phyloP scores from a whole-genome alignment of 2,329 filamentous ascomycete species.

The Hymenoscyphus infarciens region DNA sequence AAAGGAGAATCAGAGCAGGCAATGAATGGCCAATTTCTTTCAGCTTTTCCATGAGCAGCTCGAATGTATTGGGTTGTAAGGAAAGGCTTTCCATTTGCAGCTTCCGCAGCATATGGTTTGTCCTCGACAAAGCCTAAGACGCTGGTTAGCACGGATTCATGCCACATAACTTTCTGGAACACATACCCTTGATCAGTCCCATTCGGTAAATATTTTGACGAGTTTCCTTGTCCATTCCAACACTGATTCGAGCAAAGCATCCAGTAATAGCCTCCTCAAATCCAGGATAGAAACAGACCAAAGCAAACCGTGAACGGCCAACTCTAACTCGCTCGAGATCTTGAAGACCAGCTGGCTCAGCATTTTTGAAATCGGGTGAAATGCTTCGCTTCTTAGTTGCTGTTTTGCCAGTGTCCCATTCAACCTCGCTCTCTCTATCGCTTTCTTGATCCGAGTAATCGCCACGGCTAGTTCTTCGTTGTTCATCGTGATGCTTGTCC shows the following conservation, averaged over 20 bases:
- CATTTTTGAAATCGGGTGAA: slow-evolving; percentile 44
- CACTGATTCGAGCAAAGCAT: slow-evolving; percentile 80
- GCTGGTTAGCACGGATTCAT: slow-evolving; percentile 28
- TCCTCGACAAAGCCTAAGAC: slow-evolving; percentile 68
- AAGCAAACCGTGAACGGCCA: slow-evolving; percentile 79
- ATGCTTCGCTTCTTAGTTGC: slow-evolving; percentile 44
- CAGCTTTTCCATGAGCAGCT: slow-evolving; percentile 76
- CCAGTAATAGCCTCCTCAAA: slow-evolving; percentile 80
- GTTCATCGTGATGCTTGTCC: slow-evolving; percentile 53
- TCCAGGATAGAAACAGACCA: slow-evolving; percentile 88
- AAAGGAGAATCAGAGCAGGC: slow-evolving; percentile 82
- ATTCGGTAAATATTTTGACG: slow-evolving; percentile 81
- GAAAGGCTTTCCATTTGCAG: slow-evolving; percentile 68
- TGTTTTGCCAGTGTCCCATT: slow-evolving; percentile 61
- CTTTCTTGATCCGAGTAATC: slow-evolving; percentile 57
- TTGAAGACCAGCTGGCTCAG: slow-evolving; percentile 67
- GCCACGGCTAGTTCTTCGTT: slow-evolving; percentile 42
- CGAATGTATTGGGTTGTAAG: slow-evolving; percentile 82
- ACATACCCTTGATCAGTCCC: slow-evolving; percentile 76
- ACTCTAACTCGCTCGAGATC: slow-evolving; percentile 83
- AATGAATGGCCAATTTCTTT: slow-evolving; percentile 85
- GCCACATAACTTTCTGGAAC: neutral
- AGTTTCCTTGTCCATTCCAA: slow-evolving; percentile 71
- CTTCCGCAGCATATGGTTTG: slow-evolving; percentile 78
- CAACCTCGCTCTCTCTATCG: slow-evolving; percentile 74